These are phyloP conservation scores for Tagetes erecta DNA, from an alignment of 129 eudicot genomes.

Conservation along the genomic window DNA sequence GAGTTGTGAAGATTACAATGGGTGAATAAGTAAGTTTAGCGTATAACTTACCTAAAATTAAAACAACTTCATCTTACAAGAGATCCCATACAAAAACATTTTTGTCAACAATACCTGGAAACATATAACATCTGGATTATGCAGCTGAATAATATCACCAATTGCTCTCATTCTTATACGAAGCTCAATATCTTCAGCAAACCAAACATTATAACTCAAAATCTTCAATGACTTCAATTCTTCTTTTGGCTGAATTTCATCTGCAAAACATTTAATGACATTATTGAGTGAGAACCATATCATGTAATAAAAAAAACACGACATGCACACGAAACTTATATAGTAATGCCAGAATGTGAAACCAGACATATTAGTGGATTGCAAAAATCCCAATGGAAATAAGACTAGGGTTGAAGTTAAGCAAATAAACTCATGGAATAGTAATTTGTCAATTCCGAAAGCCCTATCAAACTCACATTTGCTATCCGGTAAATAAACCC, in stretches of 20 bases:
- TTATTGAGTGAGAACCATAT: slow-evolving; percentile 1
- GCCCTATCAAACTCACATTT: too few relatives aligned
- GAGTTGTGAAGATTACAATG: not conserved
- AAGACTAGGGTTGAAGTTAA: too few relatives aligned
- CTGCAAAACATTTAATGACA: slow-evolving; percentile 18
- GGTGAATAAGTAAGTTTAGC: not conserved
- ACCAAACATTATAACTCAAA: slow-evolving; percentile 91
- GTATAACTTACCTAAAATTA: not conserved
- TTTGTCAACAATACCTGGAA: slow-evolving; percentile 59
- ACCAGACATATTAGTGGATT: too few relatives aligned
- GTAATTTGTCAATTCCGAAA: too few relatives aligned
- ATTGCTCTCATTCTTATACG: slow-evolving; percentile 75
- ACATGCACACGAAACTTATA: too few relatives aligned
- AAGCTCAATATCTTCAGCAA: slow-evolving; percentile 79
- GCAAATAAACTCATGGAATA: too few relatives aligned
- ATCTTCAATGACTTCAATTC: slow-evolving; percentile 49
- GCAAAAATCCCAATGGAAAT: too few relatives aligned
- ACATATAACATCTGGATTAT: slow-evolving; percentile 79
- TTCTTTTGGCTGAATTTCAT: slow-evolving; percentile 26
- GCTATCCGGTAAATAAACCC: too few relatives aligned
- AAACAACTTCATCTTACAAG: not conserved
- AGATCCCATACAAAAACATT: not conserved
- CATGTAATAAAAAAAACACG: not conserved
- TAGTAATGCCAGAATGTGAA: too few relatives aligned
- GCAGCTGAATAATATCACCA: slow-evolving; percentile 71